Evolutionary conservation across 1,284 basidiomycete species (phyloP).

Genomic region (Macrocybe sp.): DNA sequence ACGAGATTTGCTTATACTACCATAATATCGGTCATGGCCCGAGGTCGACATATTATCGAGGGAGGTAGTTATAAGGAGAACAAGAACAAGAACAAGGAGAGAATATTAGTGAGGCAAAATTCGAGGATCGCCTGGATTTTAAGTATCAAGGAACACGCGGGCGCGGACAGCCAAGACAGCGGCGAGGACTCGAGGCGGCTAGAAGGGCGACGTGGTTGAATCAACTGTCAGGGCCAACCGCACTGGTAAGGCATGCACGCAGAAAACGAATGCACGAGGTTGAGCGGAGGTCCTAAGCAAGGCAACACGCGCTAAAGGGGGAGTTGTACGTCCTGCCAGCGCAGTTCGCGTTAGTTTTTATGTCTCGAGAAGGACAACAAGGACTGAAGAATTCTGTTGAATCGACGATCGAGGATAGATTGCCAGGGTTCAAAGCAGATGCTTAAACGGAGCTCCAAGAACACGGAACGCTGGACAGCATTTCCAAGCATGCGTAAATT

Average conservation of each 20-base stretch:
- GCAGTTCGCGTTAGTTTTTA: no score
- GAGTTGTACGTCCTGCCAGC: constrained; percentile 6
- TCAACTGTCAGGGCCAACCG: constrained; percentile 35
- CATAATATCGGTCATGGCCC: constrained; percentile 57
- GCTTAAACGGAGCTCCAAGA: constrained; percentile 29
- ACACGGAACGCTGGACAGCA: constrained; percentile 15
- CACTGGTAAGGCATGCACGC: constrained; percentile 41
- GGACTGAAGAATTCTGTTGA: constrained; percentile 3
- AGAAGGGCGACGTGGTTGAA: constrained; percentile 20
- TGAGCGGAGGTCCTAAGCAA: constrained; percentile 32
- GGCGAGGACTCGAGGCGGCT: constrained; percentile 15
- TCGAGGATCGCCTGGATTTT: constrained; percentile 38
- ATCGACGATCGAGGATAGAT: constrained; percentile 15
- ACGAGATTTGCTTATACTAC: constrained; percentile 50
- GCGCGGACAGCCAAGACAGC: constrained; percentile 8
- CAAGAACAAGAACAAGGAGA: constrained; percentile 32
- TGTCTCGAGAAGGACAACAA: no score
- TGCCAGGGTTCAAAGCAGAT: constrained; percentile 20
- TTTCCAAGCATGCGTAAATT: constrained; percentile 36
- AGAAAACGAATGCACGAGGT: constrained; percentile 38
- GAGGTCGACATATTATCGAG: constrained; percentile 57
- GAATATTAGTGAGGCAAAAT: constrained; percentile 47
- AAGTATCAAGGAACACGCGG: constrained; percentile 41
- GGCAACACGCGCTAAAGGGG: constrained; percentile 23
- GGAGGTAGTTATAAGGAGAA: constrained; percentile 37